Conservation (phyloP, 1,284 basidiomycete genomes). For the Irpex lacteus region DNA sequence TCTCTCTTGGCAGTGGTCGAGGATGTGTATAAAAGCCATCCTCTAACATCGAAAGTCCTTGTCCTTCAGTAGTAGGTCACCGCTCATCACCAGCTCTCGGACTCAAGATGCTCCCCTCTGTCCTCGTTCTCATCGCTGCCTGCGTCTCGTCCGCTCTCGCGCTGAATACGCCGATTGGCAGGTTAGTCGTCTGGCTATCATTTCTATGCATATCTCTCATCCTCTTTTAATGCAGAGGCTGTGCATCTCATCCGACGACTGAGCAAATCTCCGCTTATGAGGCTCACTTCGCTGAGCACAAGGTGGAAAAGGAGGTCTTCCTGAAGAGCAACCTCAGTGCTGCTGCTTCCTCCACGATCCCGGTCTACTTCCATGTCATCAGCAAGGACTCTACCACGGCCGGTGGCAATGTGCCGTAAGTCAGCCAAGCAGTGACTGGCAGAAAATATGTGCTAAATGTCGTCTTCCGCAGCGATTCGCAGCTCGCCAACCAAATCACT, state of each 20-base stretch:
- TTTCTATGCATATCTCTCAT: background rate
- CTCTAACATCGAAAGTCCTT: background rate
- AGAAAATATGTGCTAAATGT: background rate
- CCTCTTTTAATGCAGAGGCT: constrained; percentile 22
- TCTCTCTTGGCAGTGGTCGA: background rate
- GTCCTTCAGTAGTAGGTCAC: background rate
- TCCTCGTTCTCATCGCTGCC: constrained; percentile 18
- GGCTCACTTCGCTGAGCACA: constrained; percentile 41
- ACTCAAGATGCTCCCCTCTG: constrained; percentile 18
- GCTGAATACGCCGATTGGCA: constrained; percentile 19
- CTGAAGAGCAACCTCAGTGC: constrained; percentile 23
- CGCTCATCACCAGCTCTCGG: constrained; percentile 2
- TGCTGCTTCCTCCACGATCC: constrained; percentile 30
- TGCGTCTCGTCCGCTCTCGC: constrained; percentile 14
- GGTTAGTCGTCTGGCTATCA: constrained; percentile 13
- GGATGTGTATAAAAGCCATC: background rate
- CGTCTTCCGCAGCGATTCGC: constrained; percentile 30
- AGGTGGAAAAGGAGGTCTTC: constrained; percentile 30
- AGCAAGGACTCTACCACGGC: constrained; percentile 31
- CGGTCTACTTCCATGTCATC: constrained; percentile 51
- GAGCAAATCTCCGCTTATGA: constrained; percentile 36
- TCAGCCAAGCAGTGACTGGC: background rate
- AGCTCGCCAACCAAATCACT: constrained; percentile 39
- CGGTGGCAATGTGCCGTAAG: constrained; percentile 47
- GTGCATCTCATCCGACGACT: constrained; percentile 36